These are phyloP conservation scores for Leishmania tarentolae DNA, from an alignment of 208 protist species.

Conservation along the genomic window DNA sequence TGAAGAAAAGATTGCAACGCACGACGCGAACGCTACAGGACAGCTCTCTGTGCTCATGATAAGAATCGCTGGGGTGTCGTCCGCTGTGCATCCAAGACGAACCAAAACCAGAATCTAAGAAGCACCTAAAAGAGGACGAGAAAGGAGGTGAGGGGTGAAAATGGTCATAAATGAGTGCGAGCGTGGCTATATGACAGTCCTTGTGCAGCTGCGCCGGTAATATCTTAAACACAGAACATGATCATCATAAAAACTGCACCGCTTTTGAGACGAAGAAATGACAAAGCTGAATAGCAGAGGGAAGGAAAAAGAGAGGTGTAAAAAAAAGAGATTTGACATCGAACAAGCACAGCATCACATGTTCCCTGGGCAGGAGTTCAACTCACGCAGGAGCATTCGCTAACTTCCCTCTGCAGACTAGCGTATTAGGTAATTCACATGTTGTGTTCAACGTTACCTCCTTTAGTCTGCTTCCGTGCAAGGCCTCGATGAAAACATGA, in stretches of 20 bases:
- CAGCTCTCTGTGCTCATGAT: slow-evolving; percentile 73
- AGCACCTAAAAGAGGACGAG: too few species aligned
- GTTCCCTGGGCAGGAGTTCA: not conserved
- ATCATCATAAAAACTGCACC: not conserved
- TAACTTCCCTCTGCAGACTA: not conserved
- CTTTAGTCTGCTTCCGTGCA: not conserved
- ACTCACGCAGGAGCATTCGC: not conserved
- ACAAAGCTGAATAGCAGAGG: not conserved
- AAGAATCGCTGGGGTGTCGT: slow-evolving; percentile 35
- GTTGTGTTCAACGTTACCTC: not conserved
- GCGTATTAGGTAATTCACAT: not conserved
- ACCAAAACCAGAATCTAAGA: too few species aligned
- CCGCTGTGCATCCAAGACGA: slow-evolving; percentile 24
- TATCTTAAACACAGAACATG: not conserved
- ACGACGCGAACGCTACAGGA: slow-evolving; percentile 64
- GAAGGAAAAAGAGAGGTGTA: not conserved
- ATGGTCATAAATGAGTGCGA: not conserved
- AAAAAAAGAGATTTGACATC: not conserved
- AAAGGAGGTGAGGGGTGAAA: not conserved
- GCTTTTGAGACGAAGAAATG: not conserved
- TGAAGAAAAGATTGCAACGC: slow-evolving; percentile 49
- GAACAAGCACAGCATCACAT: not conserved
- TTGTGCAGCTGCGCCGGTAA: not conserved
- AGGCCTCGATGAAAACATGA: not conserved
- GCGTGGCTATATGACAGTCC: not conserved